These are phyloP conservation scores for Penicillium palitans DNA, from an alignment of 2,329 filamentous ascomycete genomes.

Conservation along the genomic window DNA sequence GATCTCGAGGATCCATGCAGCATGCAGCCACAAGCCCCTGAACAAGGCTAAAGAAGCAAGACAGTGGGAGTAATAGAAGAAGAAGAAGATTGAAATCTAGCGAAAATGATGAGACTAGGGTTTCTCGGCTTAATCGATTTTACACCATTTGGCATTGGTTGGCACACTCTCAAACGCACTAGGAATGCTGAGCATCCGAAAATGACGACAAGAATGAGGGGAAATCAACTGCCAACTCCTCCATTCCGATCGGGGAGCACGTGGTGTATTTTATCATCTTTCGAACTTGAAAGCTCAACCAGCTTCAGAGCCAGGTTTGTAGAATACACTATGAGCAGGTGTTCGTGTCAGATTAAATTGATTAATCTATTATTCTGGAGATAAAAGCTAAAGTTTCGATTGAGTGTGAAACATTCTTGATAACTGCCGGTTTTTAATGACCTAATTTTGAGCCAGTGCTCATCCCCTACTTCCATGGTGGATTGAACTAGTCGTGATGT, in stretches of 20 bases:
- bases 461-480: constrained; percentile 3
- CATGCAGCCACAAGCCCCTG: constrained; percentile 1
- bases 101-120: background rate
- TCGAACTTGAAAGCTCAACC: background rate
- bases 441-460: background rate
- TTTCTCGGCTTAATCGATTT: background rate
- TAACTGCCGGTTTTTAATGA: background rate
- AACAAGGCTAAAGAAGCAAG: background rate
- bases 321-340: background rate
- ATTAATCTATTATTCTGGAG: background rate
- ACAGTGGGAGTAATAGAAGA: background rate
- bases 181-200: constrained; percentile 14
- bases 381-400: background rate
- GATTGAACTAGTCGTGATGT: background rate
- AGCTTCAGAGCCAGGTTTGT: background rate
- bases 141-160: background rate
- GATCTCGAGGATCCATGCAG: constrained; percentile 1
- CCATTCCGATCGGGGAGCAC: constrained; percentile 21
- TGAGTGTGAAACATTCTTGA: constrained; percentile 4
- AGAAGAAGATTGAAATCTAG: background rate
- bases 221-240: constrained; percentile 5
- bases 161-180: constrained; percentile 15
- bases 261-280: constrained; percentile 8
- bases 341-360: background rate
- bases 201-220: constrained; percentile 14